These are phyloP conservation scores for Gardenia jasminoides DNA, from an alignment of 257 asterid species.

Conservation along the genomic window DNA sequence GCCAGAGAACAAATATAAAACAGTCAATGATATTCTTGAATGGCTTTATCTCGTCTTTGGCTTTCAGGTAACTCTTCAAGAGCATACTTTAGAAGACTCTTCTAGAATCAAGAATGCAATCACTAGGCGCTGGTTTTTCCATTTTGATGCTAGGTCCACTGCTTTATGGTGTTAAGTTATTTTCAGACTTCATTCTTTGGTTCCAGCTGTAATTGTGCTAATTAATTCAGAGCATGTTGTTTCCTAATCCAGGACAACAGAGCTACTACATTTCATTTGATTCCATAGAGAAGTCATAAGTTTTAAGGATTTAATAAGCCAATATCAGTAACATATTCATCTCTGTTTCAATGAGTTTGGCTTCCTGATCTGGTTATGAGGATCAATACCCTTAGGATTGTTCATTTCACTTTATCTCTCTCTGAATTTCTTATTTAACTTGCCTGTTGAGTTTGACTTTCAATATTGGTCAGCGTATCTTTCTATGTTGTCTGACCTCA, in stretches of 20 bases:
- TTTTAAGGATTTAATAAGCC: neutral
- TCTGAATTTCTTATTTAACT: neutral
- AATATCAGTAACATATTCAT: neutral
- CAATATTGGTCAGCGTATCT: slow-evolving; percentile 24
- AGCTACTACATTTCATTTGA: neutral
- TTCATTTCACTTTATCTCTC: neutral
- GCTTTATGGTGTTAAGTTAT: too few relatives aligned
- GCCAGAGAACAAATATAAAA: slow-evolving; percentile 55
- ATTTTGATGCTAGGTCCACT: too few relatives aligned
- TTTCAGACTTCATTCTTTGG: too few relatives aligned
- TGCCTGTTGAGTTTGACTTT: neutral
- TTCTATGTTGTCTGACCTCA: slow-evolving; percentile 26
- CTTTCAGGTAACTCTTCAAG: slow-evolving; percentile 74
- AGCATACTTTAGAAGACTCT: slow-evolving; percentile 1
- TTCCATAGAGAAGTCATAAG: neutral
- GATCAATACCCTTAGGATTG: neutral
- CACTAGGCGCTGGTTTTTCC: too few relatives aligned
- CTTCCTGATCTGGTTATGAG: neutral
- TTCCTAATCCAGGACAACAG: too few relatives aligned
- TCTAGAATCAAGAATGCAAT: too few relatives aligned
- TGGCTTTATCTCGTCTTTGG: slow-evolving; percentile 96
- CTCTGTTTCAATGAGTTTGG: neutral
- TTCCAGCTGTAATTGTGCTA: too few relatives aligned
- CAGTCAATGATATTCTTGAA: slow-evolving; percentile 75
- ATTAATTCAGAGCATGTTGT: too few relatives aligned